Evolutionary conservation across 2,329 filamentous ascomycete species (phyloP).

Genomic region (Phialophora tarda): DNA sequence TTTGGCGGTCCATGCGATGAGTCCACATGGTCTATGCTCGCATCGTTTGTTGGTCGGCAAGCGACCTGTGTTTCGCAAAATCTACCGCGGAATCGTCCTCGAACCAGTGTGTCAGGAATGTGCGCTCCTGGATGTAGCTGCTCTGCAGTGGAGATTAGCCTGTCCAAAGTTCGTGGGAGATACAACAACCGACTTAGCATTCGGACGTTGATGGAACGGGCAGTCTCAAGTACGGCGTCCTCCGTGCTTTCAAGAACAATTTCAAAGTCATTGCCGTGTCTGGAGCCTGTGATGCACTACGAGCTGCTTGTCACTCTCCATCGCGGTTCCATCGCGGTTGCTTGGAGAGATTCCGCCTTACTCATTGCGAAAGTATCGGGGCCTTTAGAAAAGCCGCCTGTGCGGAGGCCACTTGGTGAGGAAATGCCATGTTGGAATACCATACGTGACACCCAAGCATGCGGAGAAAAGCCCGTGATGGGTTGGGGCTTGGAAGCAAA

Average conservation of each 20-base stretch:
- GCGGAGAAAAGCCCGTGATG: too few species aligned
- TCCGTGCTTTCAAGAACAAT: neutral
- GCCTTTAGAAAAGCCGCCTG: conserved; percentile 5
- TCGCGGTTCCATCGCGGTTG: too few species aligned
- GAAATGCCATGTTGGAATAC: conserved; percentile 7
- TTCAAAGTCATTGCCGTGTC: neutral
- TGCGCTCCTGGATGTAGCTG: neutral
- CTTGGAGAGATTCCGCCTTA: neutral
- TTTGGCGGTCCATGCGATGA: too few species aligned
- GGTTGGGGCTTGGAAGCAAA: too few species aligned
- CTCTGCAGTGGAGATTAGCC: conserved; percentile 1
- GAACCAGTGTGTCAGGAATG: neutral
- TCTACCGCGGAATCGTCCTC: neutral
- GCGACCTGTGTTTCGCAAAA: neutral
- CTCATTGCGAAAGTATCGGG: neutral
- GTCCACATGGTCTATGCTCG: too few species aligned
- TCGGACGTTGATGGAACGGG: conserved; percentile 18
- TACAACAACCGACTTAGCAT: conserved; percentile 6
- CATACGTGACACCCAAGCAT: neutral
- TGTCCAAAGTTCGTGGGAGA: conserved; percentile 5
- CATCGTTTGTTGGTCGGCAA: neutral
- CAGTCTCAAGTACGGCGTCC: conserved; percentile 3
- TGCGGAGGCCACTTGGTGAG: neutral
- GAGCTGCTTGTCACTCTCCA: neutral
- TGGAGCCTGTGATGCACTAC: neutral